Conservation (phyloP, 345 rosid species). For the Barbarea vulgaris region DNA sequence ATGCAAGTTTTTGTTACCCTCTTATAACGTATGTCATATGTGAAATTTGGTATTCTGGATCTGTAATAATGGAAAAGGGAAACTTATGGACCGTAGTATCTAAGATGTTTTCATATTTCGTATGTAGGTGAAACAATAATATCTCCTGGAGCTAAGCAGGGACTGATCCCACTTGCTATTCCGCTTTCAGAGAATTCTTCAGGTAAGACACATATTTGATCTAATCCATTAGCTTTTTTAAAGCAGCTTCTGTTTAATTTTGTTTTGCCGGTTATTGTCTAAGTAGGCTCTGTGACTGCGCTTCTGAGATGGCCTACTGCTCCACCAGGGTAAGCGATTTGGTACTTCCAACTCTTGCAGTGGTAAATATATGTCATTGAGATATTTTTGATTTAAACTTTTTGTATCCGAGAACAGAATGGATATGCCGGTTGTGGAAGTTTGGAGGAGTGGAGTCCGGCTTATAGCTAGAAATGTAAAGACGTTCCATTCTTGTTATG, state of each 20-base stretch:
- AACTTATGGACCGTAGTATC: not conserved
- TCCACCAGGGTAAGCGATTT: slow-evolving; percentile 68
- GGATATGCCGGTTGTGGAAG: slow-evolving; percentile 94
- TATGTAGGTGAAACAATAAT: slow-evolving; percentile 66
- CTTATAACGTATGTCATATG: not conserved
- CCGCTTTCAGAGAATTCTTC: slow-evolving; percentile 68
- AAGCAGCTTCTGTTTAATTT: not conserved
- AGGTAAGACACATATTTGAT: slow-evolving; percentile 45
- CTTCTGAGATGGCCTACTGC: slow-evolving; percentile 94
- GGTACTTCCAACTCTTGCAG: not conserved
- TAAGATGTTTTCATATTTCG: not conserved
- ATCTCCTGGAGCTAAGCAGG: slow-evolving; percentile 76
- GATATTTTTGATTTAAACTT: not conserved
- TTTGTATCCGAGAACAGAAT: slow-evolving; percentile 51
- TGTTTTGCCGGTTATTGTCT: not conserved
- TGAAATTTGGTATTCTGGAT: not conserved
- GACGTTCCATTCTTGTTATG: slow-evolving; percentile 36
- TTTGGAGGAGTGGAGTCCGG: slow-evolving; percentile 81
- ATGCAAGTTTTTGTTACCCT: not conserved
- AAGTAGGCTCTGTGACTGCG: slow-evolving; percentile 70
- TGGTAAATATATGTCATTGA: not conserved
- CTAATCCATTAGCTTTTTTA: not conserved
- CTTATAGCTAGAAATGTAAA: slow-evolving; percentile 86
- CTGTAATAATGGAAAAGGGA: not conserved
- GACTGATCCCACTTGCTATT: slow-evolving; percentile 73